Evolutionary conservation across 192 early-diverging fungal species (phyloP), one percentile per base, ranked within the genome.

Genomic region (Entomortierella chlamydospora): DNA sequence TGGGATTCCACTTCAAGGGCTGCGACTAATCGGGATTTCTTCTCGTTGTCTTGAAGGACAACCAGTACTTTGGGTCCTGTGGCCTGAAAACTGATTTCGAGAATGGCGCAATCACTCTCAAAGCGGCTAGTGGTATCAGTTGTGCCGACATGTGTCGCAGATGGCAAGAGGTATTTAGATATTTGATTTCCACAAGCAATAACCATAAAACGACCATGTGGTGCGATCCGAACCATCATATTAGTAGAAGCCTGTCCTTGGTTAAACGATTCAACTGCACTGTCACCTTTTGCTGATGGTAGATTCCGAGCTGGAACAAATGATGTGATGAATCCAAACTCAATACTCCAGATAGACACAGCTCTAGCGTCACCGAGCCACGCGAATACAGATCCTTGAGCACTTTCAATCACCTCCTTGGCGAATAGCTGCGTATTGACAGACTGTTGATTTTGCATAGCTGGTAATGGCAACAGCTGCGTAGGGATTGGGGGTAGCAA

Each of bases 171-270:
- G 28, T 55, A 55, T 28, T 55, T n/a, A 13, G 22, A 13, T 13
- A 55, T 30, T 55, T 9, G 3, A 6, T 28, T 28, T 13, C 28
- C 28, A 13, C 15, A 4, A 12, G 54, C 54, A 13, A 55, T 28
- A 15, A 25, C 54, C 54, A 55, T 55, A 55, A 26, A 55, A 28
- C 54, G 54, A 15, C 54, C 54, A 17, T 28, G 54, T 55, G 54
- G 28, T 29, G 54, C 54, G 22, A 55, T 30, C 26, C 54, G 22
- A 4, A 15, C 12, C 13, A 55, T 29, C 4, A 2, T 55, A 11
- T 25, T 25, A 4, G 10, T 11, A 28, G 15, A 30, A 8, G 54
- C 9, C 6, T 29, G 39, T 30, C 13, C 23, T 28, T 4, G 23
- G 28, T 12, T 13, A 55, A 12, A 6, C 4, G 5, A 4, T 28